These are phyloP conservation scores for Turnera subulata DNA, from an alignment of 345 rosid genomes.

Conservation along the genomic window DNA sequence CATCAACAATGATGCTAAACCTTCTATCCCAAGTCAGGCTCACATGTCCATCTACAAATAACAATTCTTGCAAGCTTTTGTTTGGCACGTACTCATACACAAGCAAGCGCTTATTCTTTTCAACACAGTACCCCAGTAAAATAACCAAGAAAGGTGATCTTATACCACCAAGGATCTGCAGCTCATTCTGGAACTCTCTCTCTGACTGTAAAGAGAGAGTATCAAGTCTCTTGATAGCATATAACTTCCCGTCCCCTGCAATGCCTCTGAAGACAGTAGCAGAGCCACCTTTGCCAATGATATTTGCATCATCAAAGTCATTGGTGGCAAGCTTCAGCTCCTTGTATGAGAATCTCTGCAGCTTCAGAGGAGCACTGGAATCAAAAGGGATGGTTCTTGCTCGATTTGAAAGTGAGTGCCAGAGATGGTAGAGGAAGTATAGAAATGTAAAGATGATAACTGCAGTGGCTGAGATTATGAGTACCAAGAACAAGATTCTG, in stretches of 20 bases:
- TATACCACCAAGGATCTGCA: conserved; percentile 86
- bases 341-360: conserved; percentile 65
- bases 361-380: conserved; percentile 58
- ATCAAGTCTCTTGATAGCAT: conserved; percentile 82
- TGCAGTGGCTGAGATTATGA: conserved; percentile 65
- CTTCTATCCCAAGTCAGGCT: conserved; percentile 76
- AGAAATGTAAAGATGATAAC: conserved; percentile 57
- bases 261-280: conserved; percentile 89
- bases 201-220: conserved; percentile 59
- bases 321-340: conserved; percentile 73
- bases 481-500: conserved; percentile 53
- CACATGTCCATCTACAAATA: conserved; percentile 55
- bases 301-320: conserved; percentile 60
- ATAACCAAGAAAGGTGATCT: conserved; percentile 75
- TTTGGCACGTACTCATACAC: conserved; percentile 96
- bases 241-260: conserved; percentile 65
- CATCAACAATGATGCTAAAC: conserved; percentile 64
- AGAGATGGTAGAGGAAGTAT: conserved; percentile 83
- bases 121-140: conserved; percentile 83
- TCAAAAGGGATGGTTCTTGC: conserved; percentile 77
- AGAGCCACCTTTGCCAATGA: conserved; percentile 95
- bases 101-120: conserved; percentile 64
- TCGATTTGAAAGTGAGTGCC: conserved; percentile 51
- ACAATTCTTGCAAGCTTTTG: conserved; percentile 77
- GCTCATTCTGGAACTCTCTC: conserved; percentile 92